phyloP scores from a whole-genome alignment of 1,284 basidiomycete genomes.

The Leucoagaricus sp. region DNA sequence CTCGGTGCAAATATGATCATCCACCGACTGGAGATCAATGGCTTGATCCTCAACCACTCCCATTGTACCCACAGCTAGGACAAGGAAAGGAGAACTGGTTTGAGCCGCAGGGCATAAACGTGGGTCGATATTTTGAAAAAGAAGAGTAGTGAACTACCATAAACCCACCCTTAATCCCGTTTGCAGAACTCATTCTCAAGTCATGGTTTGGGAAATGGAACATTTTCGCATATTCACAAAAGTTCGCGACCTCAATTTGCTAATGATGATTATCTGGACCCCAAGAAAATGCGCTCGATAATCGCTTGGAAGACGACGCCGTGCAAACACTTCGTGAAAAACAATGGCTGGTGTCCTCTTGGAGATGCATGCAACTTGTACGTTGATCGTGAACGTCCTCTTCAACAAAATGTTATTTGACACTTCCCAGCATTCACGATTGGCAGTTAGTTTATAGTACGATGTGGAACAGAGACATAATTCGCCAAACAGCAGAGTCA shows the following conservation, averaged over 20 bases:
- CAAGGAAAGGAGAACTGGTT: constrained; percentile 3
- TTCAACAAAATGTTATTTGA: background rate
- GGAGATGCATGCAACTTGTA: constrained; percentile 48
- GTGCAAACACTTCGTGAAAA: constrained; percentile 44
- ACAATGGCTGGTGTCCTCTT: constrained; percentile 45
- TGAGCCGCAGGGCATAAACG: too few species aligned
- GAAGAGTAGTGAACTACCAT: too few species aligned
- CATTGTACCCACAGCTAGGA: background rate
- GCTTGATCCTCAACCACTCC: background rate
- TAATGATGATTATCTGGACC: background rate
- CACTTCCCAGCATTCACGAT: constrained; percentile 40
- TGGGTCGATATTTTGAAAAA: too few species aligned
- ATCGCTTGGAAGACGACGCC: constrained; percentile 38
- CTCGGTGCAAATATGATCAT: constrained; percentile 14
- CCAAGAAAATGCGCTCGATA: constrained; percentile 12
- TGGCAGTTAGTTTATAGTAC: constrained; percentile 16
- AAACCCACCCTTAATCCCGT: background rate
- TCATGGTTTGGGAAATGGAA: constrained; percentile 3
- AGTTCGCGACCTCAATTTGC: background rate
- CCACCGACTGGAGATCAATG: constrained; percentile 9
- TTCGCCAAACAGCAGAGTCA: constrained; percentile 14
- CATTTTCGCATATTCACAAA: background rate
- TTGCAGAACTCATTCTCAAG: constrained; percentile 1
- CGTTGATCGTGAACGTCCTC: constrained; percentile 21
- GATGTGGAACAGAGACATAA: constrained; percentile 14